Base-by-base conservation (phyloP, 257 asterid genomes). In the Scutellaria galericulata region DNA sequence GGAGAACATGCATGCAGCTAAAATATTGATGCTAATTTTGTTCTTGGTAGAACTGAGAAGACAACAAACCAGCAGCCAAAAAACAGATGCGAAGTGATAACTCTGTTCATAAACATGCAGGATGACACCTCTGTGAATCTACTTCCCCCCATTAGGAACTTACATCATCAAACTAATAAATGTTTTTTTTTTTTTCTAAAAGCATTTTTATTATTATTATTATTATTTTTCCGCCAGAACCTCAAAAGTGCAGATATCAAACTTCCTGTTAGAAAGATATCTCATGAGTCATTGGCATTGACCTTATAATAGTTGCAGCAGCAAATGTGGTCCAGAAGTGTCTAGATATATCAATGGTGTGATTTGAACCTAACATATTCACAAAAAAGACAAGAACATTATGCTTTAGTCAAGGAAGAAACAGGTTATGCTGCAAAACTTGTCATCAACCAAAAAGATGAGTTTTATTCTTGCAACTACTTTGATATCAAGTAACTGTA, bases 401-500 rank as follows among this genome's bases (percentile, higher is more conserved):
- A 54, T 7, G 61, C 61, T 54, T 9, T 7, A 6, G 35, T 9
- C 61, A 54, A 9, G 7, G 61, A 54, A 54, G 61, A 54, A 54
- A 54, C 22, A 22, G 22, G 6, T 20, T 24, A 7, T 22, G 13
- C 61, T 22, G 39, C 37, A 8, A 20, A 22, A 54, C 20, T 54
- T 54, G 22, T 54, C 61, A 9, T 20, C 61, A 54, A 20, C 39
- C 61, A 54, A 55, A 57, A 57, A 55, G 41, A 55, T 55, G 6
- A 9, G 8, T 55, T 55, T 20, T n/a, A 55, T 55, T 55, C 31
- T 35, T 24, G 27, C 5, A n/a, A 60, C 40, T 13, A 60, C 3
- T 7, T 13, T 35, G 66, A 10, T 14, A 37, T 11, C 27, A 60
- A 60, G 13, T 27, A 3, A 61, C 35, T 6, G 51, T 61, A 61